phyloP scores from a whole-genome alignment of 345 rosid genomes.

The Nephelium lappaceum region DNA sequence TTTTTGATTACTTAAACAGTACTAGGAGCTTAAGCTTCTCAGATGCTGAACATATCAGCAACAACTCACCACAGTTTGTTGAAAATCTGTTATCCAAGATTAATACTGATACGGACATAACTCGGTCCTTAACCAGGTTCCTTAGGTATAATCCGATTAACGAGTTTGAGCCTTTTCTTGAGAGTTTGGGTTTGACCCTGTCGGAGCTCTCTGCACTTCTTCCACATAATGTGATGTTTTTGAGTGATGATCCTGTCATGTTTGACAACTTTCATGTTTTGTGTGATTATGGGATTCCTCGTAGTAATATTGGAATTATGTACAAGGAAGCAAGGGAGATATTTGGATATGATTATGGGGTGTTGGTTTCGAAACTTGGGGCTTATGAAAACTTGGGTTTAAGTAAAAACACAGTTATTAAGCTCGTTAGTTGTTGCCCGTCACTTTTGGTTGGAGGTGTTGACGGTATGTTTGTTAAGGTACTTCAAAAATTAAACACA shows the following conservation, averaged over 20 bases:
- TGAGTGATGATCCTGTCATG: slow-evolving; percentile 61
- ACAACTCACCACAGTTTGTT: slow-evolving; percentile 67
- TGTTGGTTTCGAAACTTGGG: slow-evolving; percentile 47
- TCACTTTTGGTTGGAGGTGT: slow-evolving; percentile 51
- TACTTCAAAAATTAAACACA: slow-evolving; percentile 51
- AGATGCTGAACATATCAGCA: slow-evolving; percentile 88
- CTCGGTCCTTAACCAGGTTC: slow-evolving; percentile 45
- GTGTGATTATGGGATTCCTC: slow-evolving; percentile 72
- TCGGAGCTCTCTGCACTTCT: slow-evolving; percentile 46
- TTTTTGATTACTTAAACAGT: slow-evolving; percentile 75
- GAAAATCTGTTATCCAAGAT: slow-evolving; percentile 54
- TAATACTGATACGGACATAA: slow-evolving; percentile 47
- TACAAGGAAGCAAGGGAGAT: slow-evolving; percentile 63
- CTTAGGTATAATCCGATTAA: slow-evolving; percentile 81
- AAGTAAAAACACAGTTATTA: slow-evolving; percentile 51
- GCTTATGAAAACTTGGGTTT: slow-evolving; percentile 69
- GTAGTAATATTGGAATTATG: slow-evolving; percentile 66
- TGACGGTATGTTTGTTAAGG: slow-evolving; percentile 49
- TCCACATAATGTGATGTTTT: slow-evolving; percentile 51
- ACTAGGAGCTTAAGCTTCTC: slow-evolving; percentile 58
- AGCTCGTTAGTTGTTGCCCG: slow-evolving; percentile 62
- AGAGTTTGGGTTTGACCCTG: slow-evolving; percentile 76
- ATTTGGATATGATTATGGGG: slow-evolving; percentile 48
- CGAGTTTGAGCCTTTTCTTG: slow-evolving; percentile 86
- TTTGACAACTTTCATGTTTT: slow-evolving; percentile 66